Conservation (phyloP, 139 green algal genomes). For the Monoraphidium neglectum region DNA sequence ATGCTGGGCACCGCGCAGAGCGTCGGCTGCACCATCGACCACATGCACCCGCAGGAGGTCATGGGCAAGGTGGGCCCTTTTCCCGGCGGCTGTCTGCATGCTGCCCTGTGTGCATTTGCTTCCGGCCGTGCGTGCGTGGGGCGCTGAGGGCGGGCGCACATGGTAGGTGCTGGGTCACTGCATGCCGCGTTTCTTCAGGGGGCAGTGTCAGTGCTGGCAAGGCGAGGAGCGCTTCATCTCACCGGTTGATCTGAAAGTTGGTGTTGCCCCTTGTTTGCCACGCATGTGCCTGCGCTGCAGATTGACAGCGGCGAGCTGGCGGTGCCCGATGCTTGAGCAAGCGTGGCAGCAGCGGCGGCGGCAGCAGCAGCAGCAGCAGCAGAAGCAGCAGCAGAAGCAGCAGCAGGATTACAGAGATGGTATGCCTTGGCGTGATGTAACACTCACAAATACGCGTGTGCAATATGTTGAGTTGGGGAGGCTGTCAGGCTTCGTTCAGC, state of each 20-base stretch:
- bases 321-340: slow-evolving; percentile 70
- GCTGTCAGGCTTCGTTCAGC: too few relatives aligned
- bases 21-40: slow-evolving; percentile 98
- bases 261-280: background rate
- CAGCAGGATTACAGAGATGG: too few relatives aligned
- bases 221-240: background rate
- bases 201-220: background rate
- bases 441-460: too few relatives aligned
- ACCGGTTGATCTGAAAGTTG: background rate
- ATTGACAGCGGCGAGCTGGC: slow-evolving; percentile 88
- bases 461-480: too few relatives aligned
- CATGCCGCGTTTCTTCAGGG: background rate
- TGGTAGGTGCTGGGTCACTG: background rate
- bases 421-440: too few relatives aligned
- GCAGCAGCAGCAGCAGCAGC: too few relatives aligned
- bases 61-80: slow-evolving; percentile 74
- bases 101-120: background rate
- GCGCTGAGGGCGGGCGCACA: background rate
- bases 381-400: too few relatives aligned
- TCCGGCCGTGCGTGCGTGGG: background rate
- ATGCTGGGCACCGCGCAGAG: slow-evolving; percentile 96
- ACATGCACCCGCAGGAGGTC: slow-evolving; percentile 90
- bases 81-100: background rate
- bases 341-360: too few relatives aligned
- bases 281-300: slow-evolving; percentile 39